Evolutionary conservation across 2,329 filamentous ascomycete species (phyloP), one percentile per base, ranked within the genome.

Genomic region (Coniochaeta prunicola): DNA sequence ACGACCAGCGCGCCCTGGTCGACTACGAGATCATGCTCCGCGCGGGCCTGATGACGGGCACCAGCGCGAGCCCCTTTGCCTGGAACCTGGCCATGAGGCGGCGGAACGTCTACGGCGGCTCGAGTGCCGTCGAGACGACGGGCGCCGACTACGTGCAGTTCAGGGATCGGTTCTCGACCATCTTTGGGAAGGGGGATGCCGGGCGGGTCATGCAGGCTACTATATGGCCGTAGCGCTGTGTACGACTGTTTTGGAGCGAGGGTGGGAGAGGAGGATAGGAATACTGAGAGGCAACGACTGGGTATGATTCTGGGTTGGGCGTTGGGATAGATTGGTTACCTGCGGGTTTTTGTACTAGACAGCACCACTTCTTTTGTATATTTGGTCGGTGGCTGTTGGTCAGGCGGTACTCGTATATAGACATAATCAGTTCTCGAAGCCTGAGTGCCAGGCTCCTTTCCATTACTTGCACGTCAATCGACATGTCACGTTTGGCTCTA

Each of bases 21-120:
- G 80, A 83, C 65, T 81, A 77, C 66, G 76, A 81, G 62, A 73
- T 82, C 4, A 67, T 81, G 63, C 67, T 75, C 56, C 69, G 76
- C 28, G 74, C 75, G 21, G 73, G 71, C 12, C 66, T 74, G 19
- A 74, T 81, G 59, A 72, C 72, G 0, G 79, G 79, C 0, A 68
- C 76, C 10, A 73, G 74, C 9, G 73, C 73, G 64, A 78, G 75
- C 59, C 73, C 70, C 60, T 79, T 80, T 57, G 73, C 74, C 15
- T 80, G 77, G 73, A 77, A 76, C 58, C 64, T 82, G 17, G 77
- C 77, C 10, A 63, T 80, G 60, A 69, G 72, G 26, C 71, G 78
- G 58, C 60, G 62, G 28, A 61, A 66, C 33, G 67, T 67, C 8
- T 69, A 66, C 30, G 69, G 66, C n/a, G 59, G 53, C 8, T 30